Conservation (phyloP, 768 basidiomycete genomes). For the Leccinum ochraceum region DNA sequence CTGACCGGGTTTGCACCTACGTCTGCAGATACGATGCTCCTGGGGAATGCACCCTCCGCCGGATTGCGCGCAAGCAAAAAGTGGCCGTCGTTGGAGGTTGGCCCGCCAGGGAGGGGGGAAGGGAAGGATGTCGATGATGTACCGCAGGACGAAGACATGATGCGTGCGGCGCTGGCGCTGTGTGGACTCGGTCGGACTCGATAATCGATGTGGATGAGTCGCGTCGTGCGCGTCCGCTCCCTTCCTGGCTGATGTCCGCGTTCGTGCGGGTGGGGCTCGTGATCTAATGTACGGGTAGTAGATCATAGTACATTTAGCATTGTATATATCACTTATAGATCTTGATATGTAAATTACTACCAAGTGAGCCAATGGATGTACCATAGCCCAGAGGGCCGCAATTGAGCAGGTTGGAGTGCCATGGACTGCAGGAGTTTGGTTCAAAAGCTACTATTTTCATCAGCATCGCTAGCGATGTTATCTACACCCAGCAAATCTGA, state of each 20-base stretch:
- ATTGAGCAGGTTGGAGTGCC: too few species aligned
- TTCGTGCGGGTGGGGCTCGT: not conserved
- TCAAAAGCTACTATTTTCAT: too few species aligned
- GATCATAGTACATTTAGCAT: slow-evolving; percentile 3
- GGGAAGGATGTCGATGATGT: slow-evolving; percentile 12
- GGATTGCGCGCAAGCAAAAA: not conserved
- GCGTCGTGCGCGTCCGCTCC: not conserved
- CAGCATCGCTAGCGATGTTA: not conserved
- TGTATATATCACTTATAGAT: not conserved
- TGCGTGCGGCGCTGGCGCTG: slow-evolving; percentile 67
- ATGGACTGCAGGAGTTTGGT: too few species aligned
- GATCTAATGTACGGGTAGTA: not conserved
- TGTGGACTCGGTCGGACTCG: slow-evolving; percentile 49
- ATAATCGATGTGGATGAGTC: slow-evolving; percentile 16
- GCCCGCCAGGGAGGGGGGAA: not conserved
- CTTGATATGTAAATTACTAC: slow-evolving; percentile 13
- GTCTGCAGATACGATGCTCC: not conserved
- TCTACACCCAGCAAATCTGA: not conserved
- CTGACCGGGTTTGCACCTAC: not conserved
- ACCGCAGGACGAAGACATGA: slow-evolving; percentile 61
- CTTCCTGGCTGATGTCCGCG: not conserved
- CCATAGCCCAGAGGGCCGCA: too few species aligned
- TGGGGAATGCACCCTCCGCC: not conserved
- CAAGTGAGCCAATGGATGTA: not conserved
- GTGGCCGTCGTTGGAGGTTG: slow-evolving; percentile 1